phyloP scores from a whole-genome alignment of 257 asterid genomes.

The Nicotiana tabacum region DNA sequence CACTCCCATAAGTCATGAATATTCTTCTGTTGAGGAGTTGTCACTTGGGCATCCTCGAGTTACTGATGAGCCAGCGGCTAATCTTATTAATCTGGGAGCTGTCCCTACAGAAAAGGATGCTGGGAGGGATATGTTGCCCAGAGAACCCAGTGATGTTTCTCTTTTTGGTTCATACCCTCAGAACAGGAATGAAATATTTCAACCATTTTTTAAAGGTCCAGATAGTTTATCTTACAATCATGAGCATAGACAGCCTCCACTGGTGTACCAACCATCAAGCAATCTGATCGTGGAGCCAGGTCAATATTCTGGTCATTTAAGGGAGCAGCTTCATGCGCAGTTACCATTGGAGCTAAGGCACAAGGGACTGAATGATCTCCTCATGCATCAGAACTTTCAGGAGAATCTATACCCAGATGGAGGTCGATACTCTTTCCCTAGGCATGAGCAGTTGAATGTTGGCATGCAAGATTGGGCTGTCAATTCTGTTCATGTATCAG shows the following conservation, averaged over 20 bases:
- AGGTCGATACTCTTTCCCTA: constrained; percentile 41
- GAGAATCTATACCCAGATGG: constrained; percentile 40
- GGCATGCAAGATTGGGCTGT: constrained; percentile 51
- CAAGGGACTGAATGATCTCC: constrained; percentile 55
- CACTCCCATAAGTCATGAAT: constrained; percentile 41
- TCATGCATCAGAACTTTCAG: constrained; percentile 45
- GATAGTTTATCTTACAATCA: constrained; percentile 44
- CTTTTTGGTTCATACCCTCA: constrained; percentile 49
- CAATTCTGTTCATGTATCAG: constrained; percentile 38
- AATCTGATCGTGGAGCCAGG: constrained; percentile 44
- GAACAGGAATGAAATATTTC: constrained; percentile 55
- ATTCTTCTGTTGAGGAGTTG: constrained; percentile 48
- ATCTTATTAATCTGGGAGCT: constrained; percentile 38
- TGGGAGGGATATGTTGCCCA: constrained; percentile 43
- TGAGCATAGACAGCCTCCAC: constrained; percentile 45
- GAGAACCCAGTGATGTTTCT: constrained; percentile 41
- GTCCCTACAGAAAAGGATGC: constrained; percentile 33
- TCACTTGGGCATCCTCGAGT: constrained; percentile 54
- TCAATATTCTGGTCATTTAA: constrained; percentile 49
- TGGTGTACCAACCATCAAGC: constrained; percentile 46
- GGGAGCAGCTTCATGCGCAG: constrained; percentile 49
- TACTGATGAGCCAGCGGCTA: constrained; percentile 43
- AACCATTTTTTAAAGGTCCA: constrained; percentile 53
- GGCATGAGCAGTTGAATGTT: constrained; percentile 42
- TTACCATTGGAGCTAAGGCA: constrained; percentile 49